A percentile compares a stretch with the other conserved stretches of the same genome.
These are phyloP conservation scores for Coelomomyces lativittatus DNA, from an alignment of 371 early-diverging fungal species.

Conservation along the genomic window DNA sequence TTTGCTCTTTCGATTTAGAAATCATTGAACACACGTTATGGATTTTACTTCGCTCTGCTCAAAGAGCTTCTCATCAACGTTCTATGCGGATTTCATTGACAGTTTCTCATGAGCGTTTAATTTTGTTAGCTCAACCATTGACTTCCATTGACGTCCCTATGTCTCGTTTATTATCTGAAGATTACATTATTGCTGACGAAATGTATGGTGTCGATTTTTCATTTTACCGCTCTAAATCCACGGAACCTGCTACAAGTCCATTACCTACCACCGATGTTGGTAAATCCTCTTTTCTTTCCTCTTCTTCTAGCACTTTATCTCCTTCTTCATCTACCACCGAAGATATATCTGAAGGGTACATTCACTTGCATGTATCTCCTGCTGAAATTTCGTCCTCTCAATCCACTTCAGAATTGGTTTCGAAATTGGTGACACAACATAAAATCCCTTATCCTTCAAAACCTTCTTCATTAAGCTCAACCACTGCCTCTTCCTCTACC, in stretches of 20 bases:
- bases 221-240: slow-evolving; percentile 36
- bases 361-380: slow-evolving; percentile 14
- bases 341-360: slow-evolving; percentile 12
- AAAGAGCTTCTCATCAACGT: slow-evolving; percentile 53
- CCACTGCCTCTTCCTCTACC: too few species aligned
- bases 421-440: slow-evolving; percentile 32
- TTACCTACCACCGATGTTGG: too few species aligned
- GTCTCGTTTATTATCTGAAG: not conserved
- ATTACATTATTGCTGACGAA: slow-evolving; percentile 5
- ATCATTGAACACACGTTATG: slow-evolving; percentile 51
- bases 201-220: slow-evolving; percentile 32
- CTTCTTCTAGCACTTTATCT: too few species aligned
- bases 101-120: slow-evolving; percentile 41
- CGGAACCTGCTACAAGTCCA: slow-evolving; percentile 4
- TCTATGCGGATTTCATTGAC: slow-evolving; percentile 44
- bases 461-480: not conserved
- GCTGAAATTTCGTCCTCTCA: slow-evolving; percentile 7
- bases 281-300: too few species aligned
- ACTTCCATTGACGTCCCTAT: not conserved
- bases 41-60: slow-evolving; percentile 60
- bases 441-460: slow-evolving; percentile 30
- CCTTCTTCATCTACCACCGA: not conserved
- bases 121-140: slow-evolving; percentile 28
- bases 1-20: slow-evolving; percentile 53
- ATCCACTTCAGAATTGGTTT: slow-evolving; percentile 11